These are phyloP conservation scores for Cynara cardunculus DNA, from an alignment of 129 eudicot species.

Conservation along the genomic window DNA sequence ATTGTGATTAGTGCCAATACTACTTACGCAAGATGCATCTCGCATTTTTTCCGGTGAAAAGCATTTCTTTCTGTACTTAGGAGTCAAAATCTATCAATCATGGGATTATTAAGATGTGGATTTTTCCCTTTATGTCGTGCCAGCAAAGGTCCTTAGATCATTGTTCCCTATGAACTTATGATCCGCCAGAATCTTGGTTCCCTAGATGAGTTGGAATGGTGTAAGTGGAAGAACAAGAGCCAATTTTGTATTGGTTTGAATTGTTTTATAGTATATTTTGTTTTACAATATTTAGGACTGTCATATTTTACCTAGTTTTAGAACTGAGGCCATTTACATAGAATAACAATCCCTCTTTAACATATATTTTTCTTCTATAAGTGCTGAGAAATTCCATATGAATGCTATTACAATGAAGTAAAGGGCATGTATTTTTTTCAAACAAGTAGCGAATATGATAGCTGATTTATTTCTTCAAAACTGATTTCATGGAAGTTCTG, in stretches of 20 bases:
- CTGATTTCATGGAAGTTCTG: background rate
- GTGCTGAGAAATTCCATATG: background rate
- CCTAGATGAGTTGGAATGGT: background rate
- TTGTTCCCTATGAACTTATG: too few species aligned
- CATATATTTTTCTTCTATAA: background rate
- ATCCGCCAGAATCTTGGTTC: background rate
- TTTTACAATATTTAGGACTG: background rate
- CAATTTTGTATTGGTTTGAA: background rate
- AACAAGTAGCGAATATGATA: background rate
- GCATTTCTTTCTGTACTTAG: background rate
- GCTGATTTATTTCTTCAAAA: background rate
- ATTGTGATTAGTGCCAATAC: background rate
- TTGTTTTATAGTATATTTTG: background rate
- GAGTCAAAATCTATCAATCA: background rate
- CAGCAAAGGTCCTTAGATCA: too few species aligned
- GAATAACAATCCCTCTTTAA: background rate
- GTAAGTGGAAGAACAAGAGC: background rate
- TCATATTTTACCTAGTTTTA: background rate
- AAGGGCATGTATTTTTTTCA: background rate
- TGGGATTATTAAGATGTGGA: background rate
- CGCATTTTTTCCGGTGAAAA: background rate
- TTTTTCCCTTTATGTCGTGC: too few species aligned
- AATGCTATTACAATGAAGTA: background rate
- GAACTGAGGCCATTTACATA: background rate
- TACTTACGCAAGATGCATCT: background rate